phyloP scores from a whole-genome alignment of 2,329 filamentous ascomycete species.

The Colletotrichum australisinense region DNA sequence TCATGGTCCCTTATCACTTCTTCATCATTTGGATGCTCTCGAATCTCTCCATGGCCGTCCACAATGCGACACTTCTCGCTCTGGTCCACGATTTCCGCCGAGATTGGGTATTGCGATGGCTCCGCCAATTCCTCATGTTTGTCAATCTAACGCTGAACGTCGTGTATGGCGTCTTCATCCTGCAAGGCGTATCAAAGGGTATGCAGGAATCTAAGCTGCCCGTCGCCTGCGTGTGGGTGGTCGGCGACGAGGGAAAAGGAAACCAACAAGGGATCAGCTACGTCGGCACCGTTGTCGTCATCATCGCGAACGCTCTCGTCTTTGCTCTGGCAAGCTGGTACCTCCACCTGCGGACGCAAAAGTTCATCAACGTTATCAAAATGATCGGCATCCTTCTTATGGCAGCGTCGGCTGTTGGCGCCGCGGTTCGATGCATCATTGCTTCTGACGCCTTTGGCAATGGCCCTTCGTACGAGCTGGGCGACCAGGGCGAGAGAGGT shows the following conservation, averaged over 20 bases:
- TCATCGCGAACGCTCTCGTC: constrained; percentile 67
- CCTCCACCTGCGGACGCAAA: constrained; percentile 64
- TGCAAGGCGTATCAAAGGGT: constrained; percentile 64
- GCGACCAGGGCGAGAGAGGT: constrained; percentile 63
- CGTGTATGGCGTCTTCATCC: constrained; percentile 66
- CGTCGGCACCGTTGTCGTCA: constrained; percentile 70
- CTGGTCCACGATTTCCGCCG: constrained; percentile 74
- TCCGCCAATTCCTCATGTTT: constrained; percentile 74
- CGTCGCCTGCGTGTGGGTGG: constrained; percentile 70
- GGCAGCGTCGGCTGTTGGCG: constrained; percentile 67
- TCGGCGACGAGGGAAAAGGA: constrained; percentile 46
- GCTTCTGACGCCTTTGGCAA: constrained; percentile 70
- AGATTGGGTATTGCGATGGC: constrained; percentile 75
- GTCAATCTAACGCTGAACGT: constrained; percentile 70
- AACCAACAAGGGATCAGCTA: constrained; percentile 58
- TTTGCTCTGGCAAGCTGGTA: constrained; percentile 74
- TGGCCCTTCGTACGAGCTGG: constrained; percentile 58
- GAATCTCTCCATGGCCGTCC: constrained; percentile 72
- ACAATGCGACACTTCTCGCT: constrained; percentile 73
- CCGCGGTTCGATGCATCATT: constrained; percentile 66
- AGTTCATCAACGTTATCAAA: constrained; percentile 65
- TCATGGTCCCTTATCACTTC: constrained; percentile 75
- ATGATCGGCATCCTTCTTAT: constrained; percentile 65
- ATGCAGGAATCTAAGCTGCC: constrained; percentile 65
- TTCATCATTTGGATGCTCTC: constrained; percentile 78